Evolutionary conservation across 2,329 filamentous ascomycete genomes (phyloP).

Genomic region (Neofusicoccum kwambonambiense): DNA sequence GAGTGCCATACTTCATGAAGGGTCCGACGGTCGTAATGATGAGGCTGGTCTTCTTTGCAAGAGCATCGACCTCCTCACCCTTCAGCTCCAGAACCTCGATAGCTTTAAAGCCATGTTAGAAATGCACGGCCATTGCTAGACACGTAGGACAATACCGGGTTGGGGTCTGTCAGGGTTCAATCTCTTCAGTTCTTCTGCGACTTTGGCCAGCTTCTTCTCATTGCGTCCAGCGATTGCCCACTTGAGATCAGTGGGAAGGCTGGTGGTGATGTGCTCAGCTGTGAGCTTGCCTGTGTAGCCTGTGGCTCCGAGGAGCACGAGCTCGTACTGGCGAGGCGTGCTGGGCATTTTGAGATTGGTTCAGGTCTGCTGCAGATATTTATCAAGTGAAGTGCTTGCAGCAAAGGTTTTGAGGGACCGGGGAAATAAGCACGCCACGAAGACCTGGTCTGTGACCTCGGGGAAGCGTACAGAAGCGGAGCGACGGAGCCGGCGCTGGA

Average conservation of each 20-base stretch:
- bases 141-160: conserved; percentile 56
- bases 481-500: not conserved
- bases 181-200: conserved; percentile 65
- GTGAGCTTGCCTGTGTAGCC: conserved; percentile 82
- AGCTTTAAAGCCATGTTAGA: conserved; percentile 17
- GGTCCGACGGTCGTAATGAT: conserved; percentile 63
- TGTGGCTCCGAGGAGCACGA: conserved; percentile 66
- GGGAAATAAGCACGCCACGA: not conserved
- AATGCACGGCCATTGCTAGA: no score
- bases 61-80: conserved; percentile 48
- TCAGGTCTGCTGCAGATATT: not conserved
- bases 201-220: conserved; percentile 66
- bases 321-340: conserved; percentile 55
- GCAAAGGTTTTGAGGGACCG: not conserved
- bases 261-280: conserved; percentile 70
- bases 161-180: conserved; percentile 67
- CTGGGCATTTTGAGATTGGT: not conserved
- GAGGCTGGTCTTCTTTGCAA: conserved; percentile 57
- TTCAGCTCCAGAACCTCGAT: conserved; percentile 43
- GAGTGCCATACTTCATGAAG: conserved; percentile 63
- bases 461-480: conserved; percentile 5
- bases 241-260: conserved; percentile 72
- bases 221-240: conserved; percentile 89
- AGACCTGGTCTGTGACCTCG: conserved; percentile 10
- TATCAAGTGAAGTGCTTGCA: not conserved